A percentile compares a stretch with the other conserved stretches of the same genome.
Conservation (phyloP, 495 filamentous ascomycete genomes). For the Hypoxylon lienhwacheense region DNA sequence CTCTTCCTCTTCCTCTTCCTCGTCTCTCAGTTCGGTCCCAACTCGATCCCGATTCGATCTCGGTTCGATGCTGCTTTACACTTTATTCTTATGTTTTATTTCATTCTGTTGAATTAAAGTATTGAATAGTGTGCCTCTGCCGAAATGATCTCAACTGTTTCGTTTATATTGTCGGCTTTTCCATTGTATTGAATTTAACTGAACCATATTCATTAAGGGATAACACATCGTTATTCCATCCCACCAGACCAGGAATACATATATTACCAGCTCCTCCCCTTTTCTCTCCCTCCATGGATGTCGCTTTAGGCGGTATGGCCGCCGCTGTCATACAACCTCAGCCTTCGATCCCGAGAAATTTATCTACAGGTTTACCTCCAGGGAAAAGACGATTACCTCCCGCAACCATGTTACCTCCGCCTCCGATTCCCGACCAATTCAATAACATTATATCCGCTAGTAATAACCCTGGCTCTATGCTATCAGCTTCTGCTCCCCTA, state of each 20-base stretch:
- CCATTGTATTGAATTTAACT: constrained; percentile 5
- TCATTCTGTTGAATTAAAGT: too few species aligned
- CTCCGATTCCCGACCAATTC: constrained; percentile 42
- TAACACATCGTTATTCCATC: background rate
- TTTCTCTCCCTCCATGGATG: constrained; percentile 28
- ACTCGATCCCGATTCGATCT: constrained; percentile 2
- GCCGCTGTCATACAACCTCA: constrained; percentile 33
- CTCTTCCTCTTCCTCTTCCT: too few species aligned
- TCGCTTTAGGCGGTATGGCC: constrained; percentile 37
- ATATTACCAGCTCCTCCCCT: background rate
- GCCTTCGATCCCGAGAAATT: constrained; percentile 37
- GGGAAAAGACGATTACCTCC: constrained; percentile 43
- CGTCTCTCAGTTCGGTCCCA: background rate
- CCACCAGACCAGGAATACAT: background rate
- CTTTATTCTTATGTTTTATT: too few species aligned
- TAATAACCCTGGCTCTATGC: constrained; percentile 36
- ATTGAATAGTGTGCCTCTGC: too few species aligned
- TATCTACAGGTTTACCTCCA: constrained; percentile 47
- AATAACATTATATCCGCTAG: constrained; percentile 31
- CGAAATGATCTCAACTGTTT: constrained; percentile 17
- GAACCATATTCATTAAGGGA: background rate
- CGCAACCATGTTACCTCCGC: constrained; percentile 41
- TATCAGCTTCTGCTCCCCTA: constrained; percentile 47
- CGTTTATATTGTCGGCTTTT: background rate
- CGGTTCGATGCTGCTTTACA: too few species aligned